Base-by-base conservation (phyloP, 2,329 filamentous ascomycete genomes). In the Cladophialophora chaetospira region DNA sequence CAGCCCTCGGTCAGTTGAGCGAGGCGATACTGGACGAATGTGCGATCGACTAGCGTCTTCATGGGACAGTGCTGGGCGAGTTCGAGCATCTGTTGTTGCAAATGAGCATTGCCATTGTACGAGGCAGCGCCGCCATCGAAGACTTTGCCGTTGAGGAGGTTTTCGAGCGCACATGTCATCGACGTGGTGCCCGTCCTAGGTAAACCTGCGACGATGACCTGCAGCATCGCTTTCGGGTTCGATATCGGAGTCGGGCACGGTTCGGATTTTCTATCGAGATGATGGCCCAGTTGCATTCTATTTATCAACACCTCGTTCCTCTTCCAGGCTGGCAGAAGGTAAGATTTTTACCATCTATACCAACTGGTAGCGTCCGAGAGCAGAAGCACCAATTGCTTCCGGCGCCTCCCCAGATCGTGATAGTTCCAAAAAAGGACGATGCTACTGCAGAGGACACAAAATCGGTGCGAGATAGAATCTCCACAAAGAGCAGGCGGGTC, bases 161-260 rank as follows among this genome's bases (percentile, higher is more conserved):
- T 51, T 29, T 51, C 25, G 19, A 51, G 48, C 17, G 48, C 48
- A 21, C 38, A 31, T 23, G 48, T 51, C 48, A 51, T 51, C 25
- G 48, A 51, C 4, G 48, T 43, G 9, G 48, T 51, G 21, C 48
- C 48, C 15, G 48, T 51, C 48, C 48, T 28, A 15, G 48, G 48
- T 25, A 51, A 21, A 5, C 48, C 48, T n/a, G 35, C 48, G 1
- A 51, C 48, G 6, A 51, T 51, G 48, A 51, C 48, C 17, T 21
- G 8, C 9, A 51, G 36, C 17, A 17, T 28, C 35, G 48, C 23
- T 15, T 19, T 21, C 3, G 9, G n/a, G 17, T 4, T 26, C 36
- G 17, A 8, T 28, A 13, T n/a, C n/a, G n/a, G n/a, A n/a, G n/a
- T n/a, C n/a, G n/a, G n/a, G n/a, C n/a, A n/a, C n/a, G n/a, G n/a